Percentiles rank a stretch among this genome's conserved stretches.
These are phyloP conservation scores for Aspergillus aculeatus DNA, from an alignment of 2,329 filamentous ascomycete genomes.

Conservation along the genomic window DNA sequence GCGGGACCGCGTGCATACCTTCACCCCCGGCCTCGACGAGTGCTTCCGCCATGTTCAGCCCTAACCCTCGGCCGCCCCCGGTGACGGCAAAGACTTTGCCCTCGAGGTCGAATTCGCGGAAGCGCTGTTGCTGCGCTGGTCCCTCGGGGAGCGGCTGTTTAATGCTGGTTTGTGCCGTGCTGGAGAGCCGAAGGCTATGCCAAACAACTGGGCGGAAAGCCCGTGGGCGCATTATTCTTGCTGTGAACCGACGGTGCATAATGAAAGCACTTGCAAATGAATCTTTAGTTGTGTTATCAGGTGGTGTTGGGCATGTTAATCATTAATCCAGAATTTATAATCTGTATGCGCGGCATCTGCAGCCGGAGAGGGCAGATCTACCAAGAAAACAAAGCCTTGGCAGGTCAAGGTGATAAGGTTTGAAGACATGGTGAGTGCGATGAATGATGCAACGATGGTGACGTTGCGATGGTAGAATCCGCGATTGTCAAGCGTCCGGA, in stretches of 20 bases:
- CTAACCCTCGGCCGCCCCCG: conserved; percentile 45
- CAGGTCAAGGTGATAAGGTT: not conserved
- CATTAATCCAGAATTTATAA: not conserved
- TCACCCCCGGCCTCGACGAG: conserved; percentile 50
- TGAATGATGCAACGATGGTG: not conserved
- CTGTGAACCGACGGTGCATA: not conserved
- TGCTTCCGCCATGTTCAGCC: conserved; percentile 47
- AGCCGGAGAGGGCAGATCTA: not conserved
- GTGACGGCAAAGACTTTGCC: conserved; percentile 44
- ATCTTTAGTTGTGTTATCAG: not conserved
- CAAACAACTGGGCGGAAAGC: not conserved
- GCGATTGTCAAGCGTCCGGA: too few species aligned
- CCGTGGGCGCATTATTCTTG: too few species aligned
- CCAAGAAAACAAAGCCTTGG: not conserved
- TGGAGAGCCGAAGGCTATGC: not conserved
- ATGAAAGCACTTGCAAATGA: not conserved
- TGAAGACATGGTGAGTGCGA: not conserved
- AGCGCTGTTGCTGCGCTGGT: conserved; percentile 21
- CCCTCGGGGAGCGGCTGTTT: not conserved
- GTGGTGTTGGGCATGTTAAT: not conserved
- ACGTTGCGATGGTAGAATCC: not conserved
- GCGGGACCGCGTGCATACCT: conserved; percentile 27
- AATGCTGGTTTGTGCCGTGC: not conserved
- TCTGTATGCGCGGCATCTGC: not conserved
- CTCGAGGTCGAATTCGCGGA: conserved; percentile 45